Conservation (phyloP, 2,329 filamentous ascomycete genomes). For the Penicillium polonicum region DNA sequence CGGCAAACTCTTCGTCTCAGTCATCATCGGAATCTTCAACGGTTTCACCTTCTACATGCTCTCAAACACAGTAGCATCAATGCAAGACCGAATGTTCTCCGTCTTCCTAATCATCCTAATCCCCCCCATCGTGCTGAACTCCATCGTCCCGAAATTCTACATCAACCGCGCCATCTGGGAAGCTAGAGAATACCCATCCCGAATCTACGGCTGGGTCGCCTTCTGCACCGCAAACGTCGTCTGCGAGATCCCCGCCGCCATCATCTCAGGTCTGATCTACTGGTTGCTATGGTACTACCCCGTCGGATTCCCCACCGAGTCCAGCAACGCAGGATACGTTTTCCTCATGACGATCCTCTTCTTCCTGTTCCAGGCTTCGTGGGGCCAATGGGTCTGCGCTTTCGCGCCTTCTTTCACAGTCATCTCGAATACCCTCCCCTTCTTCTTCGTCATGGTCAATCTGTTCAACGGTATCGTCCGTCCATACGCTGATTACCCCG, state of each 20-base stretch:
- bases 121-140: slow-evolving; percentile 70
- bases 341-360: slow-evolving; percentile 78
- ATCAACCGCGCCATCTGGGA: slow-evolving; percentile 71
- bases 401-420: slow-evolving; percentile 78
- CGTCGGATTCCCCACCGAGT: slow-evolving; percentile 65
- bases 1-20: slow-evolving; percentile 69
- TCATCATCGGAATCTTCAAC: slow-evolving; percentile 74
- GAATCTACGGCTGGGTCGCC: slow-evolving; percentile 75
- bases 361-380: slow-evolving; percentile 70
- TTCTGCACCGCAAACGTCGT: slow-evolving; percentile 73
- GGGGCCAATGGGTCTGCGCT: slow-evolving; percentile 83
- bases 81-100: slow-evolving; percentile 78
- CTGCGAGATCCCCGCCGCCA: slow-evolving; percentile 68
- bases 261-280: slow-evolving; percentile 65
- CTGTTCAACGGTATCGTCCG: slow-evolving; percentile 77
- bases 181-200: slow-evolving; percentile 68
- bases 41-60: slow-evolving; percentile 75
- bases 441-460: slow-evolving; percentile 76
- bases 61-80: slow-evolving; percentile 62
- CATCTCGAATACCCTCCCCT: slow-evolving; percentile 71
- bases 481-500: slow-evolving; percentile 62
- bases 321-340: slow-evolving; percentile 67
- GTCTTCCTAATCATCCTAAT: slow-evolving; percentile 64
- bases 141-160: slow-evolving; percentile 75
- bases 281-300: slow-evolving; percentile 76